Evolutionary conservation across 2,329 filamentous ascomycete species (phyloP).

Genomic region (Fonsecaea monophora): DNA sequence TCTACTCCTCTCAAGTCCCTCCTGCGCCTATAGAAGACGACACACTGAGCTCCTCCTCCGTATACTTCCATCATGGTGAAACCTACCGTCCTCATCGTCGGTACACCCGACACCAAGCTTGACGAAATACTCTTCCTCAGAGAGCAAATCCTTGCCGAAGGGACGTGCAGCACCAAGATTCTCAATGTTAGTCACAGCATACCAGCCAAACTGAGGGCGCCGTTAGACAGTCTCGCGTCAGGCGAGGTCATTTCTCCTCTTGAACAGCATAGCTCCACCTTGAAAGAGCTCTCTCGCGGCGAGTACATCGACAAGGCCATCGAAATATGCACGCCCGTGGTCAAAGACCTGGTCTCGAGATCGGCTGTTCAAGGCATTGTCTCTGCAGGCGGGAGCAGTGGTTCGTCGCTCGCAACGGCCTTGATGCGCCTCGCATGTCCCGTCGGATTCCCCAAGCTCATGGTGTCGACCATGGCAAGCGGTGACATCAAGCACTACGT

Average conservation of each 20-base stretch:
- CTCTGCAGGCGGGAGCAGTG: constrained; percentile 67
- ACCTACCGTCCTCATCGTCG: constrained; percentile 61
- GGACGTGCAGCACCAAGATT: constrained; percentile 51
- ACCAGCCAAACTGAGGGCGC: constrained; percentile 32
- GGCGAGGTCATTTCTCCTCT: constrained; percentile 51
- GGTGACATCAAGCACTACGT: constrained; percentile 70
- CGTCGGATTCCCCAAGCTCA: constrained; percentile 72
- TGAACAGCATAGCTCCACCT: constrained; percentile 42
- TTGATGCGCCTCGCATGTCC: constrained; percentile 66
- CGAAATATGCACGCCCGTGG: constrained; percentile 52
- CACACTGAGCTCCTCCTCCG: background rate
- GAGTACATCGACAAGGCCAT: constrained; percentile 66
- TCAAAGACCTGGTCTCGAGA: constrained; percentile 50
- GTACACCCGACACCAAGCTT: constrained; percentile 71
- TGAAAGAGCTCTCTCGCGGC: constrained; percentile 56
- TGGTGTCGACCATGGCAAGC: constrained; percentile 73
- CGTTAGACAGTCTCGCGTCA: constrained; percentile 49
- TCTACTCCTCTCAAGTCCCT: background rate
- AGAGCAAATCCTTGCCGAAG: constrained; percentile 51
- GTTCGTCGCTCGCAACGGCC: constrained; percentile 65
- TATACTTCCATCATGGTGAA: constrained; percentile 37
- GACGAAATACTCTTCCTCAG: constrained; percentile 64
- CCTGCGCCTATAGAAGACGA: background rate
- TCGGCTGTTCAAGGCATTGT: constrained; percentile 62
- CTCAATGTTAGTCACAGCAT: constrained; percentile 63